Evolutionary conservation across 2,329 filamentous ascomycete genomes (phyloP).

Genomic region (Ustilaginoidea virens): DNA sequence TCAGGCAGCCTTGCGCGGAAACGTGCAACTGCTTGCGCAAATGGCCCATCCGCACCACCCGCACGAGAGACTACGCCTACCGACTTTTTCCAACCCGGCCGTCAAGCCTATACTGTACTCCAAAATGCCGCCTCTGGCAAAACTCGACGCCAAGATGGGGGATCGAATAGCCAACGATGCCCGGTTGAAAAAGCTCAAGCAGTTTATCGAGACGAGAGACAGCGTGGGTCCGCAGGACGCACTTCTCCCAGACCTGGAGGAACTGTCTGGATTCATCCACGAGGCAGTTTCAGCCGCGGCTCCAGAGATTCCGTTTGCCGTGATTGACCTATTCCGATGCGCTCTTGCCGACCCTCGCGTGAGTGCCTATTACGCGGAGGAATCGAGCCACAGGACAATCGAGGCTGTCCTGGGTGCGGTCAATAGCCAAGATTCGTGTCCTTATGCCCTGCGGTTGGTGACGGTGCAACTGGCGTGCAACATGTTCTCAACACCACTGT

Average conservation of each 20-base stretch:
- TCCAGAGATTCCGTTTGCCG: constrained; percentile 54
- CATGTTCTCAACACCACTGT: constrained; percentile 63
- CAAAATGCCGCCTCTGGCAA: constrained; percentile 70
- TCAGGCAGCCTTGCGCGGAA: constrained; percentile 48
- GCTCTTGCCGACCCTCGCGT: constrained; percentile 64
- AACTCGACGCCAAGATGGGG: constrained; percentile 68
- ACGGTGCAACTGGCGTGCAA: constrained; percentile 76
- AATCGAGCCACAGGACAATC: constrained; percentile 49
- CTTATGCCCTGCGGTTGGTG: constrained; percentile 72
- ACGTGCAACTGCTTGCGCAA: constrained; percentile 57
- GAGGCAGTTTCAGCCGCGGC: constrained; percentile 40
- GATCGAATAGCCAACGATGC: constrained; percentile 34
- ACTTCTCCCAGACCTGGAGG: constrained; percentile 52
- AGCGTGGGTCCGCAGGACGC: constrained; percentile 46
- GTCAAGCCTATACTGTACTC: constrained; percentile 55
- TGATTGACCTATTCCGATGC: constrained; percentile 73
- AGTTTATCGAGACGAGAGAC: constrained; percentile 53
- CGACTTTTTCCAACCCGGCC: constrained; percentile 49
- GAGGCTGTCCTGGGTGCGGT: constrained; percentile 44
- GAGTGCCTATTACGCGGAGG: constrained; percentile 70
- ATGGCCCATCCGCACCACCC: constrained; percentile 64
- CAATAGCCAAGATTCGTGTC: constrained; percentile 40
- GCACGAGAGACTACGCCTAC: constrained; percentile 56
- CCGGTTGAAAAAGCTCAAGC: constrained; percentile 46
- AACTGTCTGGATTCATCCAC: constrained; percentile 47